Conservation (phyloP, 352 stramenopile species). For the Thalassiosira hispida region DNA sequence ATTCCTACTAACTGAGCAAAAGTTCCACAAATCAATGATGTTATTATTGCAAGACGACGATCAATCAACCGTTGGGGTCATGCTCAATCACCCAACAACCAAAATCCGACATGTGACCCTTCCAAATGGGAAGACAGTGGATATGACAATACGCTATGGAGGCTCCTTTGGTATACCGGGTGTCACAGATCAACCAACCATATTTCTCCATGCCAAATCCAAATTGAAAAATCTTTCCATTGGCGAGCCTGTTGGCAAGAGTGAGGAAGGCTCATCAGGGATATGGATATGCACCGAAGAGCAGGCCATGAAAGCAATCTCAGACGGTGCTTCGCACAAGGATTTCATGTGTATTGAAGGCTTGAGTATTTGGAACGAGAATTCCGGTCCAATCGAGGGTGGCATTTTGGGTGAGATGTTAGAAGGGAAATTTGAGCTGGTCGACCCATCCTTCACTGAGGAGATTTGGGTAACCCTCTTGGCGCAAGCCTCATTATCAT, state of each 20-base stretch:
- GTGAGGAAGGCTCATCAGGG: slow-evolving; percentile 1
- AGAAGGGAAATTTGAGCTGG: slow-evolving; percentile 47
- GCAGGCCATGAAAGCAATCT: slow-evolving; percentile 38
- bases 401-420: slow-evolving; percentile 49
- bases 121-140: slow-evolving; percentile 18
- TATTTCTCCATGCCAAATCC: slow-evolving; percentile 58
- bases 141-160: slow-evolving; percentile 53
- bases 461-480: slow-evolving; percentile 29
- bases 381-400: slow-evolving; percentile 13
- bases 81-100: slow-evolving; percentile 58
- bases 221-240: slow-evolving; percentile 36
- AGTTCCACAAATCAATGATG: slow-evolving; percentile 67
- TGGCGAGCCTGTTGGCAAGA: slow-evolving; percentile 28
- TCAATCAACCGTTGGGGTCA: slow-evolving; percentile 46
- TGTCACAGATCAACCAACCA: slow-evolving; percentile 24
- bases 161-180: slow-evolving; percentile 40
- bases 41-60: slow-evolving; percentile 58
- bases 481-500: slow-evolving; percentile 20
- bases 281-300: slow-evolving; percentile 46
- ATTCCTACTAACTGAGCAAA: slow-evolving; percentile 58
- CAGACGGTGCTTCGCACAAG: slow-evolving; percentile 12
- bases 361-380: slow-evolving; percentile 60
- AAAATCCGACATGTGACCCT: background rate
- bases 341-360: slow-evolving; percentile 63
- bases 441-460: slow-evolving; percentile 18